Percentiles rank a stretch among this genome's conserved stretches.
Evolutionary conservation across 2,329 filamentous ascomycete species (phyloP).

Genomic region (Penicillium sp.): DNA sequence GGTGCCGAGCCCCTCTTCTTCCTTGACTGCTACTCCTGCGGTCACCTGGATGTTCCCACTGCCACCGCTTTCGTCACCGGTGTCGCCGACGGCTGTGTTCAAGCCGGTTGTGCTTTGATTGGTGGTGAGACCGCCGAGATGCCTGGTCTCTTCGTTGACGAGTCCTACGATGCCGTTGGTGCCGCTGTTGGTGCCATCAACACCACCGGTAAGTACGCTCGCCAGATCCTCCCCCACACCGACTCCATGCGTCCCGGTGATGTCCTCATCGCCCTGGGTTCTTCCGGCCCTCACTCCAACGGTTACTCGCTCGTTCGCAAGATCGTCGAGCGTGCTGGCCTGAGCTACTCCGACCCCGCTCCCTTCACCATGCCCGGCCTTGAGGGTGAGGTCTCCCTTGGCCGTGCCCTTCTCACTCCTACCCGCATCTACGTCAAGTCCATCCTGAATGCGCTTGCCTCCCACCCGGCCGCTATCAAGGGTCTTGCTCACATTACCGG

Average conservation of each 20-base stretch:
- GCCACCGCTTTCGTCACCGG: conserved; percentile 87
- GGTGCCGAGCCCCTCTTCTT: conserved; percentile 94
- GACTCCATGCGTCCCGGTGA: conserved; percentile 78
- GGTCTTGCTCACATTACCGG: conserved; percentile 97
- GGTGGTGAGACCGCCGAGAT: conserved; percentile 98
- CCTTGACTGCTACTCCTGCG: conserved; percentile 96
- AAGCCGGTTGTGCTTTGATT: conserved; percentile 86
- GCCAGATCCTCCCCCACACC: conserved; percentile 71
- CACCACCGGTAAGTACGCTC: conserved; percentile 51
- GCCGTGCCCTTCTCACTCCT: conserved; percentile 78
- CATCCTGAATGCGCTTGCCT: conserved; percentile 64
- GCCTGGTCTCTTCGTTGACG: conserved; percentile 87
- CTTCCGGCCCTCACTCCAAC: conserved; percentile 90
- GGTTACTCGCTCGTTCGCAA: conserved; percentile 95
- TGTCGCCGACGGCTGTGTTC: conserved; percentile 81
- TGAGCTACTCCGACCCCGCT: conserved; percentile 69
- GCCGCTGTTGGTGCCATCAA: conserved; percentile 82
- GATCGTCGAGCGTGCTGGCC: conserved; percentile 72
- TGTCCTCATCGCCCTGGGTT: conserved; percentile 79
- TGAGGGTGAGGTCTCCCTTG: conserved; percentile 58
- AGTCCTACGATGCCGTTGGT: conserved; percentile 91
- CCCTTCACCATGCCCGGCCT: conserved; percentile 78
- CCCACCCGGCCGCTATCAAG: conserved; percentile 64
- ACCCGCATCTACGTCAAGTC: conserved; percentile 92
- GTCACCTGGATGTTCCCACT: conserved; percentile 74